Evolutionary conservation across 306 rosid genomes (phyloP), one percentile per base, ranked within the genome.

Genomic region (Prunus mume): DNA sequence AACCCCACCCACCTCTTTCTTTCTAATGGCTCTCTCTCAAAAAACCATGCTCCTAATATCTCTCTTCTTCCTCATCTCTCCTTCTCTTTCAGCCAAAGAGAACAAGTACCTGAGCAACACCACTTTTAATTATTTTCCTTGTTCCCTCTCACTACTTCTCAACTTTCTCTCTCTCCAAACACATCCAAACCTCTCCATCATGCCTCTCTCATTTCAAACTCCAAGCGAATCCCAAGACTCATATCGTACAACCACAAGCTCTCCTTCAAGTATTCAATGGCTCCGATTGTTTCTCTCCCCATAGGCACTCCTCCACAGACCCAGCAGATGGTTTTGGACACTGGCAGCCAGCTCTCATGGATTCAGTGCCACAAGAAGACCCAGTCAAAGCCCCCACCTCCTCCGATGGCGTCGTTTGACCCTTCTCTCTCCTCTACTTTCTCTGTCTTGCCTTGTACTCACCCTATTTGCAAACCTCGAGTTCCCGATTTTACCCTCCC

Each of bases 261-360:
- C 1, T 61, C 82, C 0, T 78, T 91, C 86, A 88, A 84, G 63
- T 93, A 93, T 61, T 87, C 95, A 2, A 86, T 81, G 89, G 96
- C 87, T 58, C 81, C 88, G 3, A 54, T 90, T 3, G 94, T 93
- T 3, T 65, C 90, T 11, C 95, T 93, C 1, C 96, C 96, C 1
- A 89, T 93, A 17, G 98, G 98, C 0, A 93, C 98, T 0, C 98
- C 98, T 8, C 96, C 98, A 2, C 98, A 93, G 86, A 58, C 83
- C 54, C 92, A 89, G 57, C 82, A 84, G 63, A 89, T 95, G 98
- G 87, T 95, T 1, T 43, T 95, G 2, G 98, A 95, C 87, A 90
- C 98, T 0, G 98, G 98, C 55, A 91, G 96, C 86, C 98, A 93
- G 25, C 96, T 93, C 9, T 93, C 98, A 0, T 93, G 95, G 94